Percentiles rank a stretch among this genome's conserved stretches.
phyloP scores from a whole-genome alignment of 192 early-diverging fungal species.

The Podila horticola region DNA sequence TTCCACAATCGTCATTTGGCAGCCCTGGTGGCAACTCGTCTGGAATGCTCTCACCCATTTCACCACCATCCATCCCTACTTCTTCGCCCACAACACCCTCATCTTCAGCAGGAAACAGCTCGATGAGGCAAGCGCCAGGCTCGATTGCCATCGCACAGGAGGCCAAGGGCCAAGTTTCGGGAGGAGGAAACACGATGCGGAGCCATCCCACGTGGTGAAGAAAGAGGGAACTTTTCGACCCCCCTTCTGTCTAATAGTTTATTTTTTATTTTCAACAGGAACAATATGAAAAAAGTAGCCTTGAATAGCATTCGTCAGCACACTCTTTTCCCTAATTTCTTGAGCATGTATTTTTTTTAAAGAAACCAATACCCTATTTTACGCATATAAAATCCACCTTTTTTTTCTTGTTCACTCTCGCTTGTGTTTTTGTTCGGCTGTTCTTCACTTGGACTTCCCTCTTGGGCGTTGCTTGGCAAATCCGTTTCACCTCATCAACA shows the following conservation, averaged over 20 bases:
- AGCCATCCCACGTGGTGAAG: constrained; percentile 34
- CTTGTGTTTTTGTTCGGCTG: too few relatives aligned
- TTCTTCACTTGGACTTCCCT: too few relatives aligned
- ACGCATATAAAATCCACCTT: too few relatives aligned
- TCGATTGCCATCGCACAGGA: constrained; percentile 27
- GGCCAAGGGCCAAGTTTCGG: constrained; percentile 12
- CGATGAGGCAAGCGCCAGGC: constrained; percentile 12
- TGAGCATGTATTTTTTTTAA: too few relatives aligned
- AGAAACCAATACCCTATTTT: too few relatives aligned
- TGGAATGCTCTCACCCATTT: constrained; percentile 41
- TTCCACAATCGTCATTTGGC: constrained; percentile 35
- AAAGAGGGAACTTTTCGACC: not conserved
- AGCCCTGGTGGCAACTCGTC: constrained; percentile 19
- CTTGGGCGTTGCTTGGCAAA: too few relatives aligned
- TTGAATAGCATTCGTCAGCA: too few relatives aligned
- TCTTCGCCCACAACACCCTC: constrained; percentile 10
- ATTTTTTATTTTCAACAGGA: too few relatives aligned
- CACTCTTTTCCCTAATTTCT: too few relatives aligned
- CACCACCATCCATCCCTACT: constrained; percentile 26
- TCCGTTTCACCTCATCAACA: too few relatives aligned
- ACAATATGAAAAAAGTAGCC: too few relatives aligned
- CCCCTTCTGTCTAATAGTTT: not conserved
- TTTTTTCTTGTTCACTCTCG: too few relatives aligned
- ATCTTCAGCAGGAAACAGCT: not conserved
- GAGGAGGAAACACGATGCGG: constrained; percentile 7